These are phyloP conservation scores for Teratosphaeria viscida DNA, from an alignment of 2,329 filamentous ascomycete genomes.

Conservation along the genomic window DNA sequence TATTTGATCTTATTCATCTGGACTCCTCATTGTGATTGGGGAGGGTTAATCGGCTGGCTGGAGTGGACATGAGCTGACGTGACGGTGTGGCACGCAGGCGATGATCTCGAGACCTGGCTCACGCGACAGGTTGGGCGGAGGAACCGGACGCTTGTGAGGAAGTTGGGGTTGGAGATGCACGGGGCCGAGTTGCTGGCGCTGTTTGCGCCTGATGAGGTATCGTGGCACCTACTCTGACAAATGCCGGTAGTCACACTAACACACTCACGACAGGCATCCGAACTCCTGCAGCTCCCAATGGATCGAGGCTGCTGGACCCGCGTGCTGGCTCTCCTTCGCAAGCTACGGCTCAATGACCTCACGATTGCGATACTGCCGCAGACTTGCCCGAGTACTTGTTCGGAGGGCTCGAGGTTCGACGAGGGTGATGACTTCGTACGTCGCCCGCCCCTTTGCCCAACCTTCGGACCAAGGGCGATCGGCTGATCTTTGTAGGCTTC, in stretches of 20 bases:
- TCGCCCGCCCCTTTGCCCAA: not conserved
- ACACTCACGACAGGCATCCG: not conserved
- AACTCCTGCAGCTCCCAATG: slow-evolving; percentile 1
- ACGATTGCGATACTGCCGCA: not conserved
- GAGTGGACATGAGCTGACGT: too few species aligned
- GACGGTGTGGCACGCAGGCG: not conserved
- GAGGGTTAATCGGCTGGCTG: too few species aligned
- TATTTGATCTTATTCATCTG: not conserved
- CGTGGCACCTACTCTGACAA: not conserved
- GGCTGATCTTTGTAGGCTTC: not conserved
- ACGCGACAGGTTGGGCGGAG: not conserved
- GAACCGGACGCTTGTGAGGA: not conserved
- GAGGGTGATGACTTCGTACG: not conserved
- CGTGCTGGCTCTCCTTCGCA: slow-evolving; percentile 1
- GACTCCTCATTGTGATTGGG: not conserved
- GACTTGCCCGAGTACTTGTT: not conserved
- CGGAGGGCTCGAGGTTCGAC: not conserved
- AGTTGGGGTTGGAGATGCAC: slow-evolving; percentile 4
- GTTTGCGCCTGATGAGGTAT: slow-evolving; percentile 3
- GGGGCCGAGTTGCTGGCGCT: slow-evolving; percentile 4
- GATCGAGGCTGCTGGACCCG: slow-evolving; percentile 1
- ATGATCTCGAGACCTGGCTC: slow-evolving; percentile 1
- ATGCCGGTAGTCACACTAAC: not conserved
- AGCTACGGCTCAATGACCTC: slow-evolving; percentile 2
- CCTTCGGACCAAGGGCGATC: too few species aligned